These are phyloP conservation scores for Rhodotorula paludigena DNA, from an alignment of 768 basidiomycete genomes.

Conservation along the genomic window DNA sequence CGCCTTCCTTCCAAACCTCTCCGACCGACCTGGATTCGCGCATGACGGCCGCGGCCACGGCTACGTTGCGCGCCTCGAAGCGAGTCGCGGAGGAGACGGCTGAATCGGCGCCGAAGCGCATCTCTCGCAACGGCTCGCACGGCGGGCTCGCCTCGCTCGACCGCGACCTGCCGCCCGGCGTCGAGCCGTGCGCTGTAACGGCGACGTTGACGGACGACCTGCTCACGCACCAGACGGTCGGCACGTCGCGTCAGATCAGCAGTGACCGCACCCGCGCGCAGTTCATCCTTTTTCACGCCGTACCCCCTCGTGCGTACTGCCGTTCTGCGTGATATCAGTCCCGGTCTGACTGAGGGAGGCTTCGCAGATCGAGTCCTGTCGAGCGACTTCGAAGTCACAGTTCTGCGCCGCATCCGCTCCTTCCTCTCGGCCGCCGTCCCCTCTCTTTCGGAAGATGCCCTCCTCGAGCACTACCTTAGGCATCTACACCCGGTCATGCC, in stretches of 20 bases:
- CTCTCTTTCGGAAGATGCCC: not conserved
- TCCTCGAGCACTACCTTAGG: conserved; percentile 9
- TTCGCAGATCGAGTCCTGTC: not conserved
- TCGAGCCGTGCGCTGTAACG: conserved; percentile 21
- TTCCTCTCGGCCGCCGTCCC: conserved; percentile 1
- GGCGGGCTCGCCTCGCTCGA: conserved; percentile 11
- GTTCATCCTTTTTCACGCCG: conserved; percentile 20
- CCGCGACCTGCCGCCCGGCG: not conserved
- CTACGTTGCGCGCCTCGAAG: not conserved
- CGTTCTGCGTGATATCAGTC: not conserved
- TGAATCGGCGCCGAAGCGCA: not conserved
- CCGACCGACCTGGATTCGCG: not conserved
- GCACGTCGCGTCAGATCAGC: conserved; percentile 18
- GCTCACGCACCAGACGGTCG: conserved; percentile 5
- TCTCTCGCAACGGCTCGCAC: not conserved
- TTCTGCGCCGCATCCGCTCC: conserved; percentile 12
- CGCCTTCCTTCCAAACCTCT: not conserved
- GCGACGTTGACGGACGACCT: conserved; percentile 33
- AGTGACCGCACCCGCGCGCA: not conserved
- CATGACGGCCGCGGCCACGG: not conserved
- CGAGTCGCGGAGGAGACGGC: not conserved
- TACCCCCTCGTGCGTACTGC: conserved; percentile 9
- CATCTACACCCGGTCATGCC: not conserved
- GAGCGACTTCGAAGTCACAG: not conserved
- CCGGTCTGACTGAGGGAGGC: too few species aligned